phyloP scores from a whole-genome alignment of 2,329 filamentous ascomycete genomes.

The Fusarium vanettenii region DNA sequence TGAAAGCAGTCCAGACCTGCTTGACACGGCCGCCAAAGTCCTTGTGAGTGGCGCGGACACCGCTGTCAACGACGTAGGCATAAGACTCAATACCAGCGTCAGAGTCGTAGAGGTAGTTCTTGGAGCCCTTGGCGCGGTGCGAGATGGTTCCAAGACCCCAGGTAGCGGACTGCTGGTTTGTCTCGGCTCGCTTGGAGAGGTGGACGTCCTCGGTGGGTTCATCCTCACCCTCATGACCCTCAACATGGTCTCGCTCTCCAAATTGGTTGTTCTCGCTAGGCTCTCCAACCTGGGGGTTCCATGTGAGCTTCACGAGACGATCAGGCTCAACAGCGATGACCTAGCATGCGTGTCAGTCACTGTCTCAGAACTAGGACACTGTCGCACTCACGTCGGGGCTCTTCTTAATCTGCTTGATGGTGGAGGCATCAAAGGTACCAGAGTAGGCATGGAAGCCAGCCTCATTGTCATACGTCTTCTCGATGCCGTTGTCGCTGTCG shows the following conservation, averaged over 20 bases:
- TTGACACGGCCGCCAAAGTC: conserved; percentile 66
- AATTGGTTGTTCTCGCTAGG: neutral
- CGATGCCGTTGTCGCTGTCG: conserved; percentile 50
- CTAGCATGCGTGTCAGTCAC: conserved; percentile 20
- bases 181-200: conserved; percentile 41
- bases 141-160: conserved; percentile 50
- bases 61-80: conserved; percentile 73
- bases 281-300: conserved; percentile 19
- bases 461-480: conserved; percentile 44
- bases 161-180: conserved; percentile 43
- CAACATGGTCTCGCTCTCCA: neutral
- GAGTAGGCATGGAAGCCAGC: conserved; percentile 55
- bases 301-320: conserved; percentile 41
- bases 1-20: conserved; percentile 41
- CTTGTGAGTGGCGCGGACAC: conserved; percentile 64
- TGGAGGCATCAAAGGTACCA: conserved; percentile 56
- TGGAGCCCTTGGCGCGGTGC: conserved; percentile 41
- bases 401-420: conserved; percentile 54
- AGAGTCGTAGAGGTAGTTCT: conserved; percentile 62
- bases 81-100: conserved; percentile 60
- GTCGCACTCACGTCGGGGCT: conserved; percentile 54
- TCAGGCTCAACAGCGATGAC: conserved; percentile 47
- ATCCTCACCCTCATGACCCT: neutral
- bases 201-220: neutral
- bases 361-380: too few relatives aligned